Percentiles rank a stretch among this genome's conserved stretches.
Conservation (phyloP, 495 filamentous ascomycete species). For the Talaromyces proteolyticus region DNA sequence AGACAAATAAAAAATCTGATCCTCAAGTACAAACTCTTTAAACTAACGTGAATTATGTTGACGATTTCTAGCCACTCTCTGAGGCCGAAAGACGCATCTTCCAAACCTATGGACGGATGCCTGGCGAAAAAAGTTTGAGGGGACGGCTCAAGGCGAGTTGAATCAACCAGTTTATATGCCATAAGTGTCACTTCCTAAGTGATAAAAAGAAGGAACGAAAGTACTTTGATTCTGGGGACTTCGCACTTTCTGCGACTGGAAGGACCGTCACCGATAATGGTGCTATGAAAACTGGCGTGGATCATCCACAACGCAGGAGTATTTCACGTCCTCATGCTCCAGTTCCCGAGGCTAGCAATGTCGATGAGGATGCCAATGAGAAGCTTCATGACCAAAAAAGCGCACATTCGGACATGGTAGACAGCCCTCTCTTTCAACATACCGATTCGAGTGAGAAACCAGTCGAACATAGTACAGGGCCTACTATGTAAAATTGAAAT, state of each 20-base stretch:
- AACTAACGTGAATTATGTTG: too few relatives aligned
- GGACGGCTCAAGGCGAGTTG: not conserved
- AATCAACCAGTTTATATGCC: not conserved
- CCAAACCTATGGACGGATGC: not conserved
- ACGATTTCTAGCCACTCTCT: not conserved
- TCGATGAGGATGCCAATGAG: constrained; percentile 17
- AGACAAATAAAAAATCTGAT: too few relatives aligned
- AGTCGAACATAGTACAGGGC: too few relatives aligned
- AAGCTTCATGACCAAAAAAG: constrained; percentile 10
- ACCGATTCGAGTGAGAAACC: not conserved
- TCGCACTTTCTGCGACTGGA: constrained; percentile 22
- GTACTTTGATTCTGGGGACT: constrained; percentile 29
- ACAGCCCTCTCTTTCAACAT: not conserved
- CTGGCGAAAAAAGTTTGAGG: not conserved
- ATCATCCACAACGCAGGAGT: constrained; percentile 19
- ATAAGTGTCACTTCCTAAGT: not conserved
- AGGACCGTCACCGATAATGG: constrained; percentile 15
- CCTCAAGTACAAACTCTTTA: too few relatives aligned
- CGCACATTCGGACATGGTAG: not conserved
- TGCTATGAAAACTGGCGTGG: constrained; percentile 17
- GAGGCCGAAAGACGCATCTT: not conserved
- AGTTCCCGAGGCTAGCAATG: constrained; percentile 21
- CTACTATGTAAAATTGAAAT: too few relatives aligned
- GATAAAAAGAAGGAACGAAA: constrained; percentile 14
- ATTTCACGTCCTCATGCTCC: constrained; percentile 25